Conservation (phyloP, 768 basidiomycete genomes). For the Kwoniella bestiolae region DNA sequence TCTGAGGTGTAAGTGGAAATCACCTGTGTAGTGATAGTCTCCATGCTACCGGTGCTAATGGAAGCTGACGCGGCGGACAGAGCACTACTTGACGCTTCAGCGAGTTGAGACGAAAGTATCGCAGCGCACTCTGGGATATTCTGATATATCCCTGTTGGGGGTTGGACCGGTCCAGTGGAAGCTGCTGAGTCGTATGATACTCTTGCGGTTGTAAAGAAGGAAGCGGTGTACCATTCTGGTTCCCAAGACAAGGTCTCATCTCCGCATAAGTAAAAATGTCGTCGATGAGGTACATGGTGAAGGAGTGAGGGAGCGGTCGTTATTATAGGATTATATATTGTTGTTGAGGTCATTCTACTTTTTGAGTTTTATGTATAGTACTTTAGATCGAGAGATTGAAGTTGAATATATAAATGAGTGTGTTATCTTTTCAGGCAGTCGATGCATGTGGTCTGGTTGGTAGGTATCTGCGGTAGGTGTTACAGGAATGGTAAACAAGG, state of each 20-base stretch:
- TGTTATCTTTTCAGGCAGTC: too few relatives aligned
- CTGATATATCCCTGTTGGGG: slow-evolving; percentile 25
- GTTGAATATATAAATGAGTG: too few relatives aligned
- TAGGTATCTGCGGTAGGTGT: not conserved
- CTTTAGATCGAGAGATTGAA: not conserved
- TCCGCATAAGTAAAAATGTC: slow-evolving; percentile 39
- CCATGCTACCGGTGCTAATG: not conserved
- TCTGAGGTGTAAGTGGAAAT: slow-evolving; percentile 6
- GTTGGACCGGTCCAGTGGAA: slow-evolving; percentile 36
- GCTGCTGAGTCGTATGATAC: slow-evolving; percentile 37
- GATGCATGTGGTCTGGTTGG: not conserved
- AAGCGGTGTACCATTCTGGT: slow-evolving; percentile 37
- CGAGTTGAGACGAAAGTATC: slow-evolving; percentile 1
- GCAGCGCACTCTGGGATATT: slow-evolving; percentile 19
- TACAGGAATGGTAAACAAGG: not conserved
- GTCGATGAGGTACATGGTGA: not conserved
- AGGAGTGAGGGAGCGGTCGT: not conserved
- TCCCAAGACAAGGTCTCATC: slow-evolving; percentile 32
- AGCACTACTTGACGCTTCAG: not conserved
- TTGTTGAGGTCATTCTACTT: not conserved
- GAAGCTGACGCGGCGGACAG: not conserved
- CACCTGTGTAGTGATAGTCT: not conserved
- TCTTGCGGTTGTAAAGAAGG: slow-evolving; percentile 32
- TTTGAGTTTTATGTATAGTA: not conserved
- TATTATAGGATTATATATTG: slow-evolving; percentile 9